Evolutionary conservation across 1,139 yeast genomes (phyloP), one percentile per base, ranked within the genome.

Genomic region (Taiozyma sp.): DNA sequence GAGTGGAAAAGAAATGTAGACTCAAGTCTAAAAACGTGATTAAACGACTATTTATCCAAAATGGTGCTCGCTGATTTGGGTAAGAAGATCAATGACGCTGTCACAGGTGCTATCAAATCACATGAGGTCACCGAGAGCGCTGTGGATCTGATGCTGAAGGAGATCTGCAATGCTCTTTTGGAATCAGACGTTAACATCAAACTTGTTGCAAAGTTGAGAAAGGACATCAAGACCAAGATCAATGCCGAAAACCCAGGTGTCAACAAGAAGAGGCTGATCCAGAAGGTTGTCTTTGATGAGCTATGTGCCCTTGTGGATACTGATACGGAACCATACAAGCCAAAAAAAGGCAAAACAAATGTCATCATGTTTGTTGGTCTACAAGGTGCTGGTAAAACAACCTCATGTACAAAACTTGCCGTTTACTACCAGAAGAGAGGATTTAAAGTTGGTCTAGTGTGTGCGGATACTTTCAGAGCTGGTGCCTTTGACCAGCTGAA

Each of bases 401-500:
- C 99, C 0, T 84, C 97, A 2, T 92, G 98, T 81, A 93, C 99
- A 1, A 93, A 93, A 68, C 76, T 93, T 61, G 99, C 99, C 0
- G 96, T 90, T 1, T 92, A 89, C 69, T 95, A 93, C 67, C 93
- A 92, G 65, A 83, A 93, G 67, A 78, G 98, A 66, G 97, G 97
- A 1, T 90, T 84, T 71, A 91, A 90, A 66, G 96, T 91, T 45
- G 99, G 99, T 49, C 75, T 93, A 64, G 98, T 93, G 30, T 95
- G 99, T 81, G 99, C 99, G 3, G 99, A 93, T 76, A 93, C 99
- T 42, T 93, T 93, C 76, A 84, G 99, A 78, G 99, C 99, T 38
- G 99, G 99, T 78, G 99, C 99, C 2, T 93, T 93, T 74, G 99
- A 93, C 71, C 99, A 93, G 75, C 79, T 93, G 70, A 93, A 93